These are phyloP conservation scores for Cornus controversa DNA, from an alignment of 148 eudicot genomes.

Conservation along the genomic window DNA sequence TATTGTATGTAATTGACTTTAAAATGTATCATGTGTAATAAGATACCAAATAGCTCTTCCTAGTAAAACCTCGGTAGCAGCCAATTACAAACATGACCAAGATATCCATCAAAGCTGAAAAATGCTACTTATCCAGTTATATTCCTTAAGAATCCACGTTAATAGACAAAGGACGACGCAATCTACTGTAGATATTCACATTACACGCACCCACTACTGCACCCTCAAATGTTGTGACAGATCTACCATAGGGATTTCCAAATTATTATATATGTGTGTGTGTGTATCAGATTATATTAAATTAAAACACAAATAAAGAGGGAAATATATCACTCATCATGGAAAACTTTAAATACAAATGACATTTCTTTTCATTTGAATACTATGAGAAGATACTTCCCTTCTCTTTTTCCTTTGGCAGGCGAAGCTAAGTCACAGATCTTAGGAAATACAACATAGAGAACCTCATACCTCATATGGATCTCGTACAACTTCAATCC, in stretches of 20 bases:
- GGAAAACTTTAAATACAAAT: neutral
- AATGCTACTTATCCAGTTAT: neutral
- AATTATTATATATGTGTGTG: no score
- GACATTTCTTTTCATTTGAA: neutral
- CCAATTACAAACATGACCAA: neutral
- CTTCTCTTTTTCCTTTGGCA: neutral
- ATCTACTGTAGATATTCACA: neutral
- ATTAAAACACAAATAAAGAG: no score
- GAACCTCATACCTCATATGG: constrained; percentile 77
- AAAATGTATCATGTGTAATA: neutral
- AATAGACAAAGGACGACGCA: neutral
- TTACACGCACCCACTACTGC: neutral
- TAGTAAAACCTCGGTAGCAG: neutral
- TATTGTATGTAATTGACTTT: neutral
- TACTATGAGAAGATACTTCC: neutral
- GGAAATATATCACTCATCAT: neutral
- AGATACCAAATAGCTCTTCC: neutral
- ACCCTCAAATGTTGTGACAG: neutral
- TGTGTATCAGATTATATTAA: no score
- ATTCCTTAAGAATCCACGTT: neutral
- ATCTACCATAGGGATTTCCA: neutral
- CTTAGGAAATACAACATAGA: constrained; percentile 8
- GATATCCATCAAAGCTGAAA: constrained; percentile 7
- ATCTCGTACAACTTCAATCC: constrained; percentile 80
- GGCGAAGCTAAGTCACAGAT: constrained; percentile 2